Conservation (phyloP, 2,329 filamentous ascomycete genomes). For the Ambrosiella xylebori region DNA sequence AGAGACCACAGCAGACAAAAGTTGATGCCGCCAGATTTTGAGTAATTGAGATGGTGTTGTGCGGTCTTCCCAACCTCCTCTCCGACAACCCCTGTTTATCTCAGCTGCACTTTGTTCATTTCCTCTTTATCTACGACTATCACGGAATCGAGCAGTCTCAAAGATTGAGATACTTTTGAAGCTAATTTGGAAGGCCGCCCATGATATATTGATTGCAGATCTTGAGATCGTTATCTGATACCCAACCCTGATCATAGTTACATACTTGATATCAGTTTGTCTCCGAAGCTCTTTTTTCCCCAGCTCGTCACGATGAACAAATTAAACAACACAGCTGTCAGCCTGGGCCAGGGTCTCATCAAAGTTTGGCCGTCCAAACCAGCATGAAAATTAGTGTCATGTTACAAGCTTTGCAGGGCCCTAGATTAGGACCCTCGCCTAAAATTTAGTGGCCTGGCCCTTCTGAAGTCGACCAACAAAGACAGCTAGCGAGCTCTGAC, state of each 20-base stretch:
- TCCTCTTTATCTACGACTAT: background rate
- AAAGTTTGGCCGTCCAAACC: background rate
- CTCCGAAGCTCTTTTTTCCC: too few species aligned
- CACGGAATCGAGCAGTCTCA: too few species aligned
- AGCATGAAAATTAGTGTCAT: background rate
- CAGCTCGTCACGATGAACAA: too few species aligned
- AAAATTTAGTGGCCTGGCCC: background rate
- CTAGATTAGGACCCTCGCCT: background rate
- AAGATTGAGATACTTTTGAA: too few species aligned
- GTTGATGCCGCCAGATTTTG: background rate
- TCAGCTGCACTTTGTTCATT: background rate
- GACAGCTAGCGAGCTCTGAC: background rate
- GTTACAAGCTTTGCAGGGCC: background rate
- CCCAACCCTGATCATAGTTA: too few species aligned
- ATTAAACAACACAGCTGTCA: too few species aligned
- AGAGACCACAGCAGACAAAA: background rate
- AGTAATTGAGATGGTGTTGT: background rate
- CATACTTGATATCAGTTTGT: too few species aligned
- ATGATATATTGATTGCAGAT: too few species aligned
- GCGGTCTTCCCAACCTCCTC: conserved; percentile 6
- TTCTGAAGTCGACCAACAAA: background rate
- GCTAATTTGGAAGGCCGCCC: too few species aligned
- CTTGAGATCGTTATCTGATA: too few species aligned
- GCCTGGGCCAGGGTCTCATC: too few species aligned
- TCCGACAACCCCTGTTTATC: conserved; percentile 2